Percentiles rank a stretch among this genome's conserved stretches.
phyloP scores from a whole-genome alignment of 805 yeast genomes.

The Saturnispora mendoncae region DNA sequence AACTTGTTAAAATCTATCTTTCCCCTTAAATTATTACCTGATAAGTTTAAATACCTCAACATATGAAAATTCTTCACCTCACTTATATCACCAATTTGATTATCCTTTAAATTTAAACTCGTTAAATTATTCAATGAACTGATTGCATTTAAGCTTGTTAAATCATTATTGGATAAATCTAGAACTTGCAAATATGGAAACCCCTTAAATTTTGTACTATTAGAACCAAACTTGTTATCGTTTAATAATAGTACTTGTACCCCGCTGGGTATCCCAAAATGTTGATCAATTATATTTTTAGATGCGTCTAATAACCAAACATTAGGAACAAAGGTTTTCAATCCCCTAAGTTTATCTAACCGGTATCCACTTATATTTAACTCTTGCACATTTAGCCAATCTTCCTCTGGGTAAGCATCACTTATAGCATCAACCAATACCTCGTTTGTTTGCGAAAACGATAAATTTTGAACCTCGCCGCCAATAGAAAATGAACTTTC shows the following conservation, averaged over 20 bases:
- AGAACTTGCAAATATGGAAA: constrained; percentile 35
- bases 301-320: constrained; percentile 33
- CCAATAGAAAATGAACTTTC: constrained; percentile 1
- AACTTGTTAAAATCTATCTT: constrained; percentile 30
- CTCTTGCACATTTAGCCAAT: constrained; percentile 35
- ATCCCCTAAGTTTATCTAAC: constrained; percentile 36
- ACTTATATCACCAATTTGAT: constrained; percentile 29
- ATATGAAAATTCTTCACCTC: constrained; percentile 34
- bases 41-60: constrained; percentile 33
- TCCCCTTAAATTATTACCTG: constrained; percentile 35
- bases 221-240: constrained; percentile 32
- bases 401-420: constrained; percentile 31
- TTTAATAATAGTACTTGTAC: constrained; percentile 33
- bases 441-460: constrained; percentile 40
- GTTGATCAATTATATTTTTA: constrained; percentile 33
- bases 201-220: constrained; percentile 32
- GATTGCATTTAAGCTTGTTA: constrained; percentile 33
- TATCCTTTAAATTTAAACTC: constrained; percentile 31
- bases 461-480: constrained; percentile 25
- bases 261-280: constrained; percentile 38
- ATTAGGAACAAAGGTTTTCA: constrained; percentile 38
- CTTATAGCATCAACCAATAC: constrained; percentile 39
- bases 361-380: constrained; percentile 30
- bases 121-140: constrained; percentile 34
- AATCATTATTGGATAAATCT: constrained; percentile 32